These are phyloP conservation scores for Aegilops longissima DNA, from an alignment of 176 grass and related monocot genomes.

Conservation along the genomic window DNA sequence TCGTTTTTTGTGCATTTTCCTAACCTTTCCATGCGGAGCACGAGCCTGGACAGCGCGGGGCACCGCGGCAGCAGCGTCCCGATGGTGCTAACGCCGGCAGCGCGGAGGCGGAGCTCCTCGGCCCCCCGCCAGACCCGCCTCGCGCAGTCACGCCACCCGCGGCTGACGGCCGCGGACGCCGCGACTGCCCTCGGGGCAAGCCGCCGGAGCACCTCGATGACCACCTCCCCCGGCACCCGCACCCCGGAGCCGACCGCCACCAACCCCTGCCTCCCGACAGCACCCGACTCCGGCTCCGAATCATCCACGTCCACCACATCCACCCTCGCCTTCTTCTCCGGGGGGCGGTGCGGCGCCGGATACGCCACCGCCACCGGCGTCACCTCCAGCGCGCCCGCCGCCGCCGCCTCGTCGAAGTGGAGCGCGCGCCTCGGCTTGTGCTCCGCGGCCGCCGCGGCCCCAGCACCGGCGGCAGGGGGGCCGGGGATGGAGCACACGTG, in stretches of 20 bases:
- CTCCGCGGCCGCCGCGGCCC: neutral
- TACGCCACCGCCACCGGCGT: neutral
- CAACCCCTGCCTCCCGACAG: neutral
- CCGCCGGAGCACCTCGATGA: conserved; percentile 59
- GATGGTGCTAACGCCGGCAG: conserved; percentile 41
- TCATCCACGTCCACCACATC: neutral
- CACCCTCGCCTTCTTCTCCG: neutral
- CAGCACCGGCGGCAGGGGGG: neutral
- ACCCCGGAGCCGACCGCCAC: conserved; percentile 28
- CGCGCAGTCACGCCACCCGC: conserved; percentile 66
- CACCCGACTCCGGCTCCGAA: neutral
- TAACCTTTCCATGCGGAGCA: conserved; percentile 84
- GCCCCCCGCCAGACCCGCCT: conserved; percentile 49
- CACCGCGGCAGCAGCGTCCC: conserved; percentile 63
- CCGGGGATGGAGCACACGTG: conserved; percentile 53
- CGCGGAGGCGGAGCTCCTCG: conserved; percentile 61
- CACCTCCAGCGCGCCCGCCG: conserved; percentile 17
- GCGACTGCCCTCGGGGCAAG: conserved; percentile 50
- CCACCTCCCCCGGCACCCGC: conserved; percentile 30
- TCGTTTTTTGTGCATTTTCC: neutral
- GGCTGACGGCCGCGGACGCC: conserved; percentile 52
- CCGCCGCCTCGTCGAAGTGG: conserved; percentile 54
- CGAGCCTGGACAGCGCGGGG: conserved; percentile 45
- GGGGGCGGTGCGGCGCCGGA: neutral
- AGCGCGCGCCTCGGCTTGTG: conserved; percentile 59